Evolutionary conservation across 805 yeast genomes (phyloP).

Genomic region (Dipodascopsis tothii): DNA sequence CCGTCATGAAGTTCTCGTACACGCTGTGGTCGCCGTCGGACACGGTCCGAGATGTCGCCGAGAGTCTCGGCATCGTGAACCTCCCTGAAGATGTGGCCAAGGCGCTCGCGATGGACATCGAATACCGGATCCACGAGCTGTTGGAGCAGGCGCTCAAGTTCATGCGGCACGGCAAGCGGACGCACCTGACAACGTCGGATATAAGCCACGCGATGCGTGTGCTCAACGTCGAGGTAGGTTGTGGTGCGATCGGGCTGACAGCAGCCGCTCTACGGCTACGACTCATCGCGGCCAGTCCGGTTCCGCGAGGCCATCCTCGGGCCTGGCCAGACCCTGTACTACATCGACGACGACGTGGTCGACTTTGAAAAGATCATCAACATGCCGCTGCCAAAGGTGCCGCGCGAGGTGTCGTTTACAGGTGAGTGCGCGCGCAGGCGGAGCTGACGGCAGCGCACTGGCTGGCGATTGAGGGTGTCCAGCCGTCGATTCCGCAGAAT

Average conservation of each 20-base stretch:
- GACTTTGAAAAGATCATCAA: slow-evolving; percentile 90
- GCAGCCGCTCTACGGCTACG: slow-evolving; percentile 37
- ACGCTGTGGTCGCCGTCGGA: slow-evolving; percentile 40
- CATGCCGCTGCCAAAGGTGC: slow-evolving; percentile 91
- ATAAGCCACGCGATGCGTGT: slow-evolving; percentile 73
- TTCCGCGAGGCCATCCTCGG: slow-evolving; percentile 84
- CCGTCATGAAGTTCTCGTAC: slow-evolving; percentile 13
- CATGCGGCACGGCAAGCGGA: slow-evolving; percentile 88
- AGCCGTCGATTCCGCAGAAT: slow-evolving; percentile 94
- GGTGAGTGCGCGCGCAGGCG: slow-evolving; percentile 45
- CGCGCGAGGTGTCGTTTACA: slow-evolving; percentile 83
- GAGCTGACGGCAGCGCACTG: slow-evolving; percentile 39
- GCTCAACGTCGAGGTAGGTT: slow-evolving; percentile 79
- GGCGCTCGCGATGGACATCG: slow-evolving; percentile 98
- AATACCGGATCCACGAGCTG: slow-evolving; percentile 90
- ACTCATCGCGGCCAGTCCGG: slow-evolving; percentile 50
- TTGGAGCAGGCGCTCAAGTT: slow-evolving; percentile 92
- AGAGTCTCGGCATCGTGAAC: slow-evolving; percentile 65
- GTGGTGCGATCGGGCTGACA: not conserved
- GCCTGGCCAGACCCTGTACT: slow-evolving; percentile 88
- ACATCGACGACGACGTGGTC: slow-evolving; percentile 82
- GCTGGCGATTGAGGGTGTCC: slow-evolving; percentile 98
- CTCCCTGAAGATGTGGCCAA: slow-evolving; percentile 89
- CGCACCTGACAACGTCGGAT: slow-evolving; percentile 71
- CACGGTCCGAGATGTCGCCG: slow-evolving; percentile 94